A percentile compares a stretch with the other conserved stretches of the same genome.
Conservation (phyloP, 495 filamentous ascomycete species). For the Hypoxylon rickii region DNA sequence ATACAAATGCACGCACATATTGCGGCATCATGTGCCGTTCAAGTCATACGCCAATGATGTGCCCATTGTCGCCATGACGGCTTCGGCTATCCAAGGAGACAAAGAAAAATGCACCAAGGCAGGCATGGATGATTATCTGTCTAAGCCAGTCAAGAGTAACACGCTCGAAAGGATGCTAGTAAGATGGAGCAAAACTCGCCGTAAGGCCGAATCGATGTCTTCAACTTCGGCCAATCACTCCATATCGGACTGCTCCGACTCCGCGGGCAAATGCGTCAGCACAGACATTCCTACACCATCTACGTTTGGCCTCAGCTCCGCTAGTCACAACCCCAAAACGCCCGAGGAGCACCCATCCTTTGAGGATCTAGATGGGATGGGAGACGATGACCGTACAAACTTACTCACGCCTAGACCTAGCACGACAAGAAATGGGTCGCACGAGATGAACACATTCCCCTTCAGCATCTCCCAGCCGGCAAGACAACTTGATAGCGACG, state of each 20-base stretch:
- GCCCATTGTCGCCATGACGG: constrained; percentile 82
- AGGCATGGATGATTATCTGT: constrained; percentile 85
- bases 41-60: constrained; percentile 56
- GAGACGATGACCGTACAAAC: constrained; percentile 23
- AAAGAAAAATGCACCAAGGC: constrained; percentile 74
- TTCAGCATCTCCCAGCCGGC: constrained; percentile 31
- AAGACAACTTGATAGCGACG: constrained; percentile 30
- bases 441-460: constrained; percentile 24
- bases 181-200: constrained; percentile 25
- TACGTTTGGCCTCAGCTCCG: constrained; percentile 5
- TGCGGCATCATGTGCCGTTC: constrained; percentile 65
- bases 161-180: constrained; percentile 73
- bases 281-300: constrained; percentile 36
- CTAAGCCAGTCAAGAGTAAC: constrained; percentile 73
- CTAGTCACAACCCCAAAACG: constrained; percentile 12
- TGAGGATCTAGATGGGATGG: constrained; percentile 3
- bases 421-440: constrained; percentile 17
- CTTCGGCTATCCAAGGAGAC: constrained; percentile 80
- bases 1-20: constrained; percentile 73
- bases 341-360: constrained; percentile 8
- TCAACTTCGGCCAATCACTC: constrained; percentile 24
- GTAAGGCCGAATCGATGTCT: constrained; percentile 19
- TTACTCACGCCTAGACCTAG: constrained; percentile 38
- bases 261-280: constrained; percentile 36
- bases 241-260: constrained; percentile 39